These are phyloP conservation scores for Aspergillus terreus DNA, from an alignment of 2,329 filamentous ascomycete genomes.

Conservation along the genomic window DNA sequence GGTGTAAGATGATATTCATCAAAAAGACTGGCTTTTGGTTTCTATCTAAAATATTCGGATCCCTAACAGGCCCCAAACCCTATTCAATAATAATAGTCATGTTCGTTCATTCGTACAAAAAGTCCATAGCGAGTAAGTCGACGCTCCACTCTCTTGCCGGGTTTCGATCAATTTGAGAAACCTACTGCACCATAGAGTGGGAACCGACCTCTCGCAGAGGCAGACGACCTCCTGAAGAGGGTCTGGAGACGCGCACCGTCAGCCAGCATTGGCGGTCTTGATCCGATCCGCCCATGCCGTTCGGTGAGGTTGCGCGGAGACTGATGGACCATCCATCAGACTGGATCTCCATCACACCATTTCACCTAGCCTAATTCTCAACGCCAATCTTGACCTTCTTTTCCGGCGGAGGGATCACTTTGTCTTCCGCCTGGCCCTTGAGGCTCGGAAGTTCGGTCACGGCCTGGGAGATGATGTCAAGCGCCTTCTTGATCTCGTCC, in stretches of 20 bases:
- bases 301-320: neutral
- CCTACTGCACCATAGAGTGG: no score
- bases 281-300: neutral
- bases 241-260: neutral
- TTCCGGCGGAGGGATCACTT: conserved; percentile 56
- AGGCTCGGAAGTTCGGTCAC: conserved; percentile 73
- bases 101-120: no score
- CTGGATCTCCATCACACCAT: neutral
- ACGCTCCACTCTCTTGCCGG: no score
- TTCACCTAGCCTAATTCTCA: conserved; percentile 46
- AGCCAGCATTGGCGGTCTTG: neutral
- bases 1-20: no score
- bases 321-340: neutral
- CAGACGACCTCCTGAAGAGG: no score
- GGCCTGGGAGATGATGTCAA: conserved; percentile 76
- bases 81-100: no score
- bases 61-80: no score
- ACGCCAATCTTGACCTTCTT: conserved; percentile 60
- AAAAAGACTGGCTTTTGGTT: no score
- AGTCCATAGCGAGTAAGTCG: no score
- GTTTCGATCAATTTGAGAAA: no score
- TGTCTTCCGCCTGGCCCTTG: conserved; percentile 54
- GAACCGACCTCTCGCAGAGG: no score
- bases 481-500: conserved; percentile 71
- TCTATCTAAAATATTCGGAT: no score